phyloP scores from a whole-genome alignment of 345 rosid species.

The Ceriops decandra region DNA sequence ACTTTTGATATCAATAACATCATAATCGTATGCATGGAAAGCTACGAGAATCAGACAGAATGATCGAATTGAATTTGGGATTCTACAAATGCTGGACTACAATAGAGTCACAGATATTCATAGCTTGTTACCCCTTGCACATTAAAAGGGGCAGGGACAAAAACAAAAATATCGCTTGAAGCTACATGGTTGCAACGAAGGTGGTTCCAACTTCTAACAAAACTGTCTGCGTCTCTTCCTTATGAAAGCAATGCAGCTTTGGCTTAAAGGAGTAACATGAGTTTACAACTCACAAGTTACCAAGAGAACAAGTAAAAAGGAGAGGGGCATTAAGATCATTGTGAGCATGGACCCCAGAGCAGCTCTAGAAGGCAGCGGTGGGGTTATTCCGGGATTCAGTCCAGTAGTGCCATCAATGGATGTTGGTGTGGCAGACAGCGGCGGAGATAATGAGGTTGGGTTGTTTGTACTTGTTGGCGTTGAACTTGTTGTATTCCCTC shows the following conservation, averaged over 20 bases:
- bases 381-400: slow-evolving; percentile 2
- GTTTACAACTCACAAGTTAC: background rate
- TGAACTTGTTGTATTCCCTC: background rate
- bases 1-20: too few relatives aligned
- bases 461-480: background rate
- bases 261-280: background rate
- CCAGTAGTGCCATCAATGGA: background rate
- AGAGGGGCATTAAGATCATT: background rate
- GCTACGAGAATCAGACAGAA: too few relatives aligned
- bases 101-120: background rate
- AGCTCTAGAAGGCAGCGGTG: background rate
- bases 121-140: background rate
- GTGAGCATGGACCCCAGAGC: background rate
- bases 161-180: slow-evolving; percentile 3
- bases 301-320: background rate
- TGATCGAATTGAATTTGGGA: too few relatives aligned
- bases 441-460: background rate
- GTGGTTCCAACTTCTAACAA: slow-evolving; percentile 29
- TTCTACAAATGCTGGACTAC: background rate
- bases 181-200: slow-evolving; percentile 11
- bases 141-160: background rate
- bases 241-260: slow-evolving; percentile 2
- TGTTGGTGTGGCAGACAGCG: background rate
- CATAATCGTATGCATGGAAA: too few relatives aligned
- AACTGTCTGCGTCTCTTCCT: slow-evolving; percentile 22